Evolutionary conservation across 1,284 basidiomycete genomes (phyloP), one percentile per base, ranked within the genome.

Genomic region (Ganoderma sinense): DNA sequence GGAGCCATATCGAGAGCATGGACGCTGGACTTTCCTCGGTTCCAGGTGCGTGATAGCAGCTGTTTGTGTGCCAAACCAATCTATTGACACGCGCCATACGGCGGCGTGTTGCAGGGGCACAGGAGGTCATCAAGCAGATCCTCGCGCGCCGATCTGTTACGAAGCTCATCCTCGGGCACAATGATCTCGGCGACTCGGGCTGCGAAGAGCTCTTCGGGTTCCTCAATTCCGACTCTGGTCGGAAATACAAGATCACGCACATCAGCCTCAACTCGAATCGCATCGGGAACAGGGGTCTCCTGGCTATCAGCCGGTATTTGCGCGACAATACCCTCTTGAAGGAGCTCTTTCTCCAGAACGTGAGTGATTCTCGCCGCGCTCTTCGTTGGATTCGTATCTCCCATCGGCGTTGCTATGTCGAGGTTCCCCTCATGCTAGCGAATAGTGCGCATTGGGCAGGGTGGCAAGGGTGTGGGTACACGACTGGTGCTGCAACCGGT

Each of bases 171-270:
- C 75, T 92, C 29, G 86, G 87, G 10, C 86, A 90, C 71, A 92
- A 91, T 73, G 72, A 82, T 16, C 84, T 93, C 3, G 85, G 86
- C 3, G 87, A 91, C 74, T 85, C 87, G 20, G 91, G 91, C n/a
- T 84, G 86, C 71, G 81, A 82, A 36, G 78, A 81, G 11, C 78
- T 93, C 8, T 91, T 92, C 75, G 78, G 80, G 39, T 91, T 87
- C 74, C 83, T 93, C 10, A 78, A 80, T 41, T 88, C 89, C 5
- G 72, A 80, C 18, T 73, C 81, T 26, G 89, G 88, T 10, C 80
- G 81, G 62, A 82, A 79, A 66, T 83, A 89, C 75, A 80, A 78
- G 64, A 82, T 93, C 68, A 75, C 79, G 1, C 87, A 90, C 71
- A 89, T 93, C 56, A 84, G 81, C 73, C 77, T 93, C 67, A 90